Evolutionary conservation across 2,329 filamentous ascomycete genomes (phyloP).

Genomic region (Sclerotinia glacialis): DNA sequence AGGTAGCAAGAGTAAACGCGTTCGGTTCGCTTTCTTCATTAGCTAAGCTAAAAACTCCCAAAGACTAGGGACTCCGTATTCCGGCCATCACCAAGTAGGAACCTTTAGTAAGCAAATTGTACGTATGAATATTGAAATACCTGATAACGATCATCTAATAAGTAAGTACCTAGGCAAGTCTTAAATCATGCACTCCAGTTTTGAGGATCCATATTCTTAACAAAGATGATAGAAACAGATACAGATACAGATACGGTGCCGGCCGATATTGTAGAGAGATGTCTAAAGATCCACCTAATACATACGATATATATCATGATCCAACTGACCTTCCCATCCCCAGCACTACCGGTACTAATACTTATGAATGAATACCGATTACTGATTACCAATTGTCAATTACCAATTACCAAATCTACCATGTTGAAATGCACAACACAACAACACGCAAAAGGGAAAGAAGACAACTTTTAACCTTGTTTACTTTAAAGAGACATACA

Average conservation of each 20-base stretch:
- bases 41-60: neutral
- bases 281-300: neutral
- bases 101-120: neutral
- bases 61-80: neutral
- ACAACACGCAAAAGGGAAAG: neutral
- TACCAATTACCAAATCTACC: too few species aligned
- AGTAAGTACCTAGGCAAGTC: neutral
- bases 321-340: neutral
- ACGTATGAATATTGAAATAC: neutral
- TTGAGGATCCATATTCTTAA: neutral
- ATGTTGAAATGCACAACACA: neutral
- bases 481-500: neutral
- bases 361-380: too few species aligned
- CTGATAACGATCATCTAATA: neutral
- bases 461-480: neutral
- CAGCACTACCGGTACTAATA: too few species aligned
- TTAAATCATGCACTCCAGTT: neutral
- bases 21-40: neutral
- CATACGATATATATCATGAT: neutral
- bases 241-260: neutral
- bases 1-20: constrained; percentile 17
- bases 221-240: neutral
- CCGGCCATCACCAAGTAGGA: too few species aligned
- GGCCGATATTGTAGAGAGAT: neutral
- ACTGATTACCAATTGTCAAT: too few species aligned